Base-by-base conservation (phyloP, 2,329 filamentous ascomycete species). In the Hypomyces perniciosus region DNA sequence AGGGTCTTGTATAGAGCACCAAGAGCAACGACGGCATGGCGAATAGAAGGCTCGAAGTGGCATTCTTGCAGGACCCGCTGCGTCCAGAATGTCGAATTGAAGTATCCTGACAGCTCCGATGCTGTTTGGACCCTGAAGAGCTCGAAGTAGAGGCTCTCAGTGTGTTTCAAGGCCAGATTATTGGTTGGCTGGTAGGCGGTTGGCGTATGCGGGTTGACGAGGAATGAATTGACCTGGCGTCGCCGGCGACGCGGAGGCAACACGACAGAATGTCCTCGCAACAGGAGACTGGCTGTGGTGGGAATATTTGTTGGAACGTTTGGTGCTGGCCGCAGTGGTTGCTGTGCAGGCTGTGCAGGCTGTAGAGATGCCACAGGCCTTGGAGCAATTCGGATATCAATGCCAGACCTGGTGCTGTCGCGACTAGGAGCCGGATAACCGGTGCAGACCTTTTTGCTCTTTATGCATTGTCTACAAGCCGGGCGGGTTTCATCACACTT, bases 401-500 rank as follows among this genome's bases (percentile, higher is more conserved):
- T 72, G 52, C 71, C 69, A 6, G 74, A 68, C 38, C 72, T 67
- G 33, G 69, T 69, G 51, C 72, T 68, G 40, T 20, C 20, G 20
- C 79, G 73, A 28, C 72, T 69, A 30, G 79, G 79, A 4, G 79
- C 75, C n/a, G 78, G 81, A 58, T 85, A 86, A 55, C 83, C 83
- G 30, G 74, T 70, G 65, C 83, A 87, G 12, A 59, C 59, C 59
- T 78, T 81, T 54, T 77, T 80, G 43, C 80, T 80, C 44, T 76
- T 74, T 33, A 79, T 69, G 59, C 83, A 86, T 62, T 83, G 79
- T 10, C 72, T 72, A 62, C 83, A 85, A 29, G 73, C 69, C 6
- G 83, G 83, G 49, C 82, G 78, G 55, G 66, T 71, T 65, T 86
- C 83, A 62, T 85, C 83, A 63, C 83, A 86, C 64, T 86, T 86